Percentiles rank a stretch among this genome's conserved stretches.
These are phyloP conservation scores for Mortierella sp. DNA, from an alignment of 371 early-diverging fungal genomes.

Conservation along the genomic window DNA sequence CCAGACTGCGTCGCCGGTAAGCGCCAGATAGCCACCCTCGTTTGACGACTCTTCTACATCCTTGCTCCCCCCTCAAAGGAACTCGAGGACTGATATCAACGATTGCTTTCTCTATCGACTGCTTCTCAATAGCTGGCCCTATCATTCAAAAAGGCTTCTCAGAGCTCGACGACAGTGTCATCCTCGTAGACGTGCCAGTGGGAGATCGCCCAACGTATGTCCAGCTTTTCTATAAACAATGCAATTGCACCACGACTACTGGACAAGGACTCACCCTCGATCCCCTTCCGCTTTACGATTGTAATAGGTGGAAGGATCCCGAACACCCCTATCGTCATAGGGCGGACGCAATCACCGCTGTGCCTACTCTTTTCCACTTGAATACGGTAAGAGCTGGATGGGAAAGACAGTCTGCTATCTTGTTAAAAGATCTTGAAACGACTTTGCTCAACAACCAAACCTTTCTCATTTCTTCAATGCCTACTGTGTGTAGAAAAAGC, in stretches of 20 bases:
- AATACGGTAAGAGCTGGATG: conserved; percentile 53
- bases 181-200: conserved; percentile 64
- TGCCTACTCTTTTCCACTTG: conserved; percentile 70
- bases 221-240: not conserved
- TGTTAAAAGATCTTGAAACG: not conserved
- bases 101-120: not conserved
- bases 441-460: not conserved
- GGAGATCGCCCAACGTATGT: conserved; percentile 58
- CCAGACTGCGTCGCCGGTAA: conserved; percentile 63
- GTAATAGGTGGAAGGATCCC: conserved; percentile 64
- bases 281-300: not conserved
- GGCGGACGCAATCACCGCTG: conserved; percentile 57
- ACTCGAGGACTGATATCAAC: not conserved
- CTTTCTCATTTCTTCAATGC: too few species aligned
- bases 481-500: too few species aligned
- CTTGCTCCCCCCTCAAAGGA: too few species aligned
- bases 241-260: not conserved
- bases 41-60: too few species aligned
- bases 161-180: conserved; percentile 52
- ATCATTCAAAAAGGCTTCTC: conserved; percentile 58
- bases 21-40: too few species aligned
- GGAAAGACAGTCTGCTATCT: not conserved
- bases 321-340: conserved; percentile 58
- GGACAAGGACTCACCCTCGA: not conserved
- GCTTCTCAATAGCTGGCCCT: conserved; percentile 58